phyloP scores from a whole-genome alignment of 2,329 filamentous ascomycete species.

The Hypomyces rosellus region DNA sequence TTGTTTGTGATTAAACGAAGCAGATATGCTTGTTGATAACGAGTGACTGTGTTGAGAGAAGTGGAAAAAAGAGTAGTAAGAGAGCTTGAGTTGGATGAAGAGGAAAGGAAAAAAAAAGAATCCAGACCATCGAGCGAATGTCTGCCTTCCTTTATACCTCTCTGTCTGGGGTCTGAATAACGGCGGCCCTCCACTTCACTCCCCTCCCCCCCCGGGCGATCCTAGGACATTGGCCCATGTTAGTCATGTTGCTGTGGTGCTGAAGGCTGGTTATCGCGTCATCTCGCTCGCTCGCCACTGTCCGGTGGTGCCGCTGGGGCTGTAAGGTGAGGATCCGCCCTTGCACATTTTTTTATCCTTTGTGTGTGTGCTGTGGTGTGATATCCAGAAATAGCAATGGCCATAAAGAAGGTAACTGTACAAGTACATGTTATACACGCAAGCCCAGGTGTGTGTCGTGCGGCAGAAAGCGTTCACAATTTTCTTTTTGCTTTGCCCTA shows the following conservation, averaged over 20 bases:
- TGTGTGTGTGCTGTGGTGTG: background rate
- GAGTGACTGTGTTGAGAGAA: conserved; percentile 5
- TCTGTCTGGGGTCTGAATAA: background rate
- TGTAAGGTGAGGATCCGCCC: background rate
- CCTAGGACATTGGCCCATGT: conserved; percentile 2
- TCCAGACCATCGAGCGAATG: background rate
- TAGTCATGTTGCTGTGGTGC: conserved; percentile 9
- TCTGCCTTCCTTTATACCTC: conserved; percentile 11
- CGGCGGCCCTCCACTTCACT: conserved; percentile 34
- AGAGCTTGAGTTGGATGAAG: background rate
- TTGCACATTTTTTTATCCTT: background rate
- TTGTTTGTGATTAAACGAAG: background rate
- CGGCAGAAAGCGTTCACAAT: too few species aligned
- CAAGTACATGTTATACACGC: too few species aligned
- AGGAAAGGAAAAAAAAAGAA: background rate
- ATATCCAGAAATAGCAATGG: background rate
- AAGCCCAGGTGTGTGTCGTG: too few species aligned
- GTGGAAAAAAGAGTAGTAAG: background rate
- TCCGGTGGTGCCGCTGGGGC: conserved; percentile 3
- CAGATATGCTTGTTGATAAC: background rate
- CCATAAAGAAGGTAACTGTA: too few species aligned
- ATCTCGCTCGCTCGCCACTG: conserved; percentile 6
- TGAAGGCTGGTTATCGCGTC: conserved; percentile 13
- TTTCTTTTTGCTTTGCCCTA: too few species aligned
- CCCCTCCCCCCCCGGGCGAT: background rate